These are phyloP conservation scores for Nakazawaea holstii DNA, from an alignment of 805 yeast species.

Conservation along the genomic window DNA sequence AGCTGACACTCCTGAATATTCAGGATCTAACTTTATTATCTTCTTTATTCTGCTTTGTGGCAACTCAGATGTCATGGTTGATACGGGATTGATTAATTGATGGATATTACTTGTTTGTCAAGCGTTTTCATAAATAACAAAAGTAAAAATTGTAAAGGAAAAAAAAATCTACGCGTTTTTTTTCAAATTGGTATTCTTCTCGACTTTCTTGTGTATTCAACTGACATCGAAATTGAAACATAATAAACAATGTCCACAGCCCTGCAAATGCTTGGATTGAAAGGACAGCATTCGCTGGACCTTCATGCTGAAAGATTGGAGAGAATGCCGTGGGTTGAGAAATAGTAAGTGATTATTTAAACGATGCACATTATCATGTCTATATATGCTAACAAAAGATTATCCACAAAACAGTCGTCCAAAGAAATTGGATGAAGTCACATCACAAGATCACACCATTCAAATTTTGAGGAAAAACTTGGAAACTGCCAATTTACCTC, in stretches of 20 bases:
- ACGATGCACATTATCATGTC: background rate
- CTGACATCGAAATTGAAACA: background rate
- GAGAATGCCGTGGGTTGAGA: conserved; percentile 88
- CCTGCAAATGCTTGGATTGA: conserved; percentile 1
- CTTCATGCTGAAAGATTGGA: conserved; percentile 30
- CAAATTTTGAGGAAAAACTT: conserved; percentile 75
- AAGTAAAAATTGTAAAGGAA: background rate
- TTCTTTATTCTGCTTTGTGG: conserved; percentile 69
- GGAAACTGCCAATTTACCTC: conserved; percentile 80
- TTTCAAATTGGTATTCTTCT: background rate
- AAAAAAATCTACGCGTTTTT: conserved; percentile 2
- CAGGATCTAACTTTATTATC: conserved; percentile 73
- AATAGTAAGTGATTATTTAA: conserved; percentile 42
- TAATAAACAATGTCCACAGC: background rate
- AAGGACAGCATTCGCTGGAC: background rate
- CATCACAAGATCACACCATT: conserved; percentile 90
- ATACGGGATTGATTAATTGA: background rate
- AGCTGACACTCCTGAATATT: conserved; percentile 54
- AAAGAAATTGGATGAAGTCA: conserved; percentile 73
- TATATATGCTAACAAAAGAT: conserved; percentile 3
- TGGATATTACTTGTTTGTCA: too few species aligned
- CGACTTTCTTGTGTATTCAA: background rate
- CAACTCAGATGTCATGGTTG: conserved; percentile 19
- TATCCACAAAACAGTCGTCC: conserved; percentile 55
- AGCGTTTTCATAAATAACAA: background rate